Evolutionary conservation across 192 early-diverging fungal genomes (phyloP).

Genomic region (Coemansia sp.): DNA sequence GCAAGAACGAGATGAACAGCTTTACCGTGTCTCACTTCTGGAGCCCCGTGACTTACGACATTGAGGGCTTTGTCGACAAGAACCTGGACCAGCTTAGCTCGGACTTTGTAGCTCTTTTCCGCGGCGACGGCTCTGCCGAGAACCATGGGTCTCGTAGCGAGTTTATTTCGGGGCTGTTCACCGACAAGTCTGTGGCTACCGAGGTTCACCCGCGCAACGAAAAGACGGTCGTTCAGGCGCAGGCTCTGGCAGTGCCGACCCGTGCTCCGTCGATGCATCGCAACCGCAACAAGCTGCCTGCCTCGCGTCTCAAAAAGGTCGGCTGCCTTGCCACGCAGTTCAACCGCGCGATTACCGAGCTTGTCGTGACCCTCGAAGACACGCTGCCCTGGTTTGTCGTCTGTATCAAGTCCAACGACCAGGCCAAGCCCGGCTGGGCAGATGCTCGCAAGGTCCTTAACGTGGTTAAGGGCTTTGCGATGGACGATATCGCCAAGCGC

Average conservation of each 20-base stretch:
- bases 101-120: constrained; percentile 87
- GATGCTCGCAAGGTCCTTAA: constrained; percentile 66
- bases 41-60: constrained; percentile 77
- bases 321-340: constrained; percentile 58
- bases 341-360: constrained; percentile 69
- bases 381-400: constrained; percentile 83
- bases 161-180: constrained; percentile 80
- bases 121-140: constrained; percentile 70
- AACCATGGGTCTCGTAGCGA: constrained; percentile 68
- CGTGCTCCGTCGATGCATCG: constrained; percentile 64
- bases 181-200: constrained; percentile 67
- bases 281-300: constrained; percentile 57
- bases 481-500: constrained; percentile 65
- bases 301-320: constrained; percentile 61
- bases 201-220: constrained; percentile 76
- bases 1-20: constrained; percentile 55
- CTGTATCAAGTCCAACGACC: constrained; percentile 77
- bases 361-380: constrained; percentile 77
- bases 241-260: constrained; percentile 75
- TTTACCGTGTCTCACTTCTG: constrained; percentile 85
- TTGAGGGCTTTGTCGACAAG: constrained; percentile 81
- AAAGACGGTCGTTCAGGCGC: constrained; percentile 73
- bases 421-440: constrained; percentile 65
- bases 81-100: constrained; percentile 73
- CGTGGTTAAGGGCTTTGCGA: constrained; percentile 60